Evolutionary conservation across 2,329 filamentous ascomycete species (phyloP), one percentile per base, ranked within the genome.

Genomic region (Penicillium sp.): DNA sequence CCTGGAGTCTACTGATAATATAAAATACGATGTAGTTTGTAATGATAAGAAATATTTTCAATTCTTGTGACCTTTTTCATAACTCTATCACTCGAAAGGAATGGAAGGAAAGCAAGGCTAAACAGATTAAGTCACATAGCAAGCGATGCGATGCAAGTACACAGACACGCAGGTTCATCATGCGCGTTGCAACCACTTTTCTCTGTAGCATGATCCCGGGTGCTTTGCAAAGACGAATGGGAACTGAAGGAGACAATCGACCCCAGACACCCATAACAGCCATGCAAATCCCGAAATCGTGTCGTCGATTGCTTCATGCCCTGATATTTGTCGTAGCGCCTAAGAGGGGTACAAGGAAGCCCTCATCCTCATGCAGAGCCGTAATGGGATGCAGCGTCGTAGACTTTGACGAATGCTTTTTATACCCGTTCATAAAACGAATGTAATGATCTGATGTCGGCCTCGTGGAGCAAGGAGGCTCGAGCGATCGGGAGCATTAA

Each of bases 31-130:
- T 19, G 37, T 51, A 3, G 3, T 46, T 14, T 27, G n/a, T 19
- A 43, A 27, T 14, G 33, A 31, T 11, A 10, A 31, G 26, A 24
- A 53, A 16, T 44, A 35, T 66, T 68, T 71, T 68, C 56, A 63
- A 68, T 71, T 72, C 54, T 69, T 67, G 61, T 72, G 64, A 68
- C 66, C 65, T 61, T 66, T 58, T 63, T 68, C 68, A 67, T 71
- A 59, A 67, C 54, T 73, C 64, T 71, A 72, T 72, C 65, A 71
- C 68, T 61, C 48, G 63, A 64, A 60, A 65, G 66, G 62, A 58
- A 66, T 65, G 60, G 62, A 66, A 63, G 56, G 56, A 67, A 65
- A 65, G 59, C 59, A 65, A 63, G 56, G 61, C 64, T 63, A 63
- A 61, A 62, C 68, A 72, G 67, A 71, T 62, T 55, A 65, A 65